Evolutionary conservation across 345 rosid genomes (phyloP).

Genomic region (Murraya paniculata): DNA sequence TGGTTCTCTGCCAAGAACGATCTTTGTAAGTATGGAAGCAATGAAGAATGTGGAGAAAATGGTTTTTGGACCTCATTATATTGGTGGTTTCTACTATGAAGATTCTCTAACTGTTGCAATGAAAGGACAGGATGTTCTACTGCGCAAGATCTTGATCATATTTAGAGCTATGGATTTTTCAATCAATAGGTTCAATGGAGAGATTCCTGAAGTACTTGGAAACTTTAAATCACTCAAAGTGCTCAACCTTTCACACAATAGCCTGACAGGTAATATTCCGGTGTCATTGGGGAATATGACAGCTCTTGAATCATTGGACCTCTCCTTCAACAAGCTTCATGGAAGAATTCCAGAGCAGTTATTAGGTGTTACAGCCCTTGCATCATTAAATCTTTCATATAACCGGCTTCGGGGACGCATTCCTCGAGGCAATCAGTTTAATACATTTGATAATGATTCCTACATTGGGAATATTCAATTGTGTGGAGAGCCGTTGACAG

Average conservation of each 20-base stretch:
- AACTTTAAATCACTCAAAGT: not conserved
- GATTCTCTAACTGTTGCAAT: not conserved
- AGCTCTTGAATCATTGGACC: not conserved
- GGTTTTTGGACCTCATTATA: not conserved
- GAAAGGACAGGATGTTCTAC: not conserved
- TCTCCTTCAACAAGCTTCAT: not conserved
- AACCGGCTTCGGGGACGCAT: conserved; percentile 12
- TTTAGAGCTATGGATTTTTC: no score
- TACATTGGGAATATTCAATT: no score
- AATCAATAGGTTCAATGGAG: no score
- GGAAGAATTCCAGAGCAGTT: not conserved
- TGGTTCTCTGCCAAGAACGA: not conserved
- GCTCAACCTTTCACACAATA: not conserved
- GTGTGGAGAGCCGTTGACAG: no score
- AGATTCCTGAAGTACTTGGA: no score
- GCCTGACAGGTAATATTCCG: not conserved
- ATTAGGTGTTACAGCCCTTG: not conserved
- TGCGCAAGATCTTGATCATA: no score
- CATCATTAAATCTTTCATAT: not conserved
- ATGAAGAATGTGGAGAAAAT: not conserved
- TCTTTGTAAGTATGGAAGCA: not conserved
- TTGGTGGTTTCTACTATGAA: not conserved
- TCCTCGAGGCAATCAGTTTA: not conserved
- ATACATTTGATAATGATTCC: no score
- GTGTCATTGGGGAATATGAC: not conserved